phyloP scores from a whole-genome alignment of 768 basidiomycete genomes.

The Leucocoprinus birnbaumii region DNA sequence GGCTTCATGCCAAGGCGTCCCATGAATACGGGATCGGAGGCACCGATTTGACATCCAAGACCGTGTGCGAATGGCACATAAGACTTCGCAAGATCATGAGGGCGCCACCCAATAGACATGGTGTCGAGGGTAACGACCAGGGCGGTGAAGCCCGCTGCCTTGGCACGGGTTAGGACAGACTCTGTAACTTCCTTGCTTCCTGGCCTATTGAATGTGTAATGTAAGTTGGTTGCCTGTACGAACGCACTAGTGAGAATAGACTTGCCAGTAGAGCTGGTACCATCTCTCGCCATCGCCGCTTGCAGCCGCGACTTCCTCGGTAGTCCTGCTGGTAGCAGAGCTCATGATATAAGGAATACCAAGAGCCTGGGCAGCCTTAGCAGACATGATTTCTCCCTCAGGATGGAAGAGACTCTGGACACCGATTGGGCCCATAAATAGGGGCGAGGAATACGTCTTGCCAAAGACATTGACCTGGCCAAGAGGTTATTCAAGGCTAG shows the following conservation, averaged over 20 bases:
- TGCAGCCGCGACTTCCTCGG: conserved; percentile 75
- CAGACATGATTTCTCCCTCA: conserved; percentile 70
- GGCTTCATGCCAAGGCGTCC: conserved; percentile 44
- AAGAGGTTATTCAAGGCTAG: background rate
- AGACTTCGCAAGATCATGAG: conserved; percentile 62
- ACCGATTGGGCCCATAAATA: conserved; percentile 74
- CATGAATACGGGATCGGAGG: conserved; percentile 82
- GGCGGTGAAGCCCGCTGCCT: conserved; percentile 60
- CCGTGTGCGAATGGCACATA: conserved; percentile 71
- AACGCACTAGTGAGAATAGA: background rate
- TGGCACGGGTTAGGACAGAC: conserved; percentile 65
- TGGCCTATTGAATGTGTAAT: conserved; percentile 20
- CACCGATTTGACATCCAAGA: conserved; percentile 62
- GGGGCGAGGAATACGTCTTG: conserved; percentile 53
- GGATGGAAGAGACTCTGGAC: conserved; percentile 73
- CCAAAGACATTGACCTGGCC: conserved; percentile 72
- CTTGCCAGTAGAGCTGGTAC: conserved; percentile 82
- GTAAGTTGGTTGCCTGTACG: background rate
- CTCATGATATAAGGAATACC: conserved; percentile 74
- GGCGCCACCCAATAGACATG: conserved; percentile 71
- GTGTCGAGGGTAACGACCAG: conserved; percentile 83
- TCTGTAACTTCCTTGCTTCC: conserved; percentile 60
- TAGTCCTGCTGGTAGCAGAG: conserved; percentile 66
- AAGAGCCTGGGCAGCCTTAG: conserved; percentile 59
- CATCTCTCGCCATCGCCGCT: conserved; percentile 69